These are phyloP conservation scores for Sporothrix sp. DNA, from an alignment of 2,329 filamentous ascomycete genomes.

Conservation along the genomic window DNA sequence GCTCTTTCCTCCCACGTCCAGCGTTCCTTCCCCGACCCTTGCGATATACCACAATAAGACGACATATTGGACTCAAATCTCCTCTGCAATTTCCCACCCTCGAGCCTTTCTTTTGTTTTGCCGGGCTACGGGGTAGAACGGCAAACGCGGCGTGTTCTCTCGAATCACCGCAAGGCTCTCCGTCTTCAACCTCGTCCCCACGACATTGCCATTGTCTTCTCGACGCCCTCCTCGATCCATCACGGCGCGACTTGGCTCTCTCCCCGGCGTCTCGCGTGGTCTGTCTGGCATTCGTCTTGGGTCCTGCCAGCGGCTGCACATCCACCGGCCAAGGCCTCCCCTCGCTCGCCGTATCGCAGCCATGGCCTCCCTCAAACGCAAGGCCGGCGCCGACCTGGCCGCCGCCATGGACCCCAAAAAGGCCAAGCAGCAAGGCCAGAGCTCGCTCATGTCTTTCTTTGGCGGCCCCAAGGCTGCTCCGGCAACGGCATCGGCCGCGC, in stretches of 20 bases:
- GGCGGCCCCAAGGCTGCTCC: slow-evolving; percentile 43
- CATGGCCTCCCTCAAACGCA: slow-evolving; percentile 56
- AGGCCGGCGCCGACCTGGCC: slow-evolving; percentile 38
- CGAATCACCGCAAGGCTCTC: too few relatives aligned
- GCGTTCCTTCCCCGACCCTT: background rate
- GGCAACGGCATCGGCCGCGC: background rate
- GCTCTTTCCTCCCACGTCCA: background rate
- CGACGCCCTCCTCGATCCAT: background rate
- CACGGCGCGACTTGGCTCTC: background rate
- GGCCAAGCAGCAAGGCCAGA: slow-evolving; percentile 50
- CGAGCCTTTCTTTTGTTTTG: too few relatives aligned
- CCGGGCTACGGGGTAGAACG: too few relatives aligned
- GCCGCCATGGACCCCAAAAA: slow-evolving; percentile 53
- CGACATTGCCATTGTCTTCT: background rate
- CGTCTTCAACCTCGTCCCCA: too few relatives aligned
- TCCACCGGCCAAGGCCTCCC: background rate
- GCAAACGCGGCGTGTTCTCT: too few relatives aligned
- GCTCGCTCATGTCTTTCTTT: slow-evolving; percentile 86
- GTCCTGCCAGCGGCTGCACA: background rate
- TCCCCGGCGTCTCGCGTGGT: background rate
- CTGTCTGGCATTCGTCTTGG: background rate
- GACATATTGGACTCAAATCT: background rate
- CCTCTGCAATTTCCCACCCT: background rate
- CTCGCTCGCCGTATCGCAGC: slow-evolving; percentile 10
- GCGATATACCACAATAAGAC: background rate